Conservation (phyloP, 768 basidiomycete species). For the Pleurotus citrinopileatus region DNA sequence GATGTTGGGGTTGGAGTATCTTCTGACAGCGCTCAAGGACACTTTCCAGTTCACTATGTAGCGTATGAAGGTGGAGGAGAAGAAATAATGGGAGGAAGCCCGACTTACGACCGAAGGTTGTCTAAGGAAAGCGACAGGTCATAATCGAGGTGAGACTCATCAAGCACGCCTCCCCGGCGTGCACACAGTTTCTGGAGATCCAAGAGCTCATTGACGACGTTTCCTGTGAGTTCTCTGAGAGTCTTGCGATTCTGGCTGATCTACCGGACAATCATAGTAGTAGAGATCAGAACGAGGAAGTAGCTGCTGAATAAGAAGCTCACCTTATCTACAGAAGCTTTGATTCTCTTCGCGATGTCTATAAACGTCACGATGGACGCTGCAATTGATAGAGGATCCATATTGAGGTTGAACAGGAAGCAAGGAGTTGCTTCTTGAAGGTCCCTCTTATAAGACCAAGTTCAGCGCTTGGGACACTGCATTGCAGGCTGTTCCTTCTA, state of each 20-base stretch:
- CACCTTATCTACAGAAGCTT: conserved; percentile 5
- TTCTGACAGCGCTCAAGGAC: not conserved
- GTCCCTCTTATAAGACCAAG: no score
- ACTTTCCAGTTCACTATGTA: not conserved
- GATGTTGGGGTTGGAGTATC: not conserved
- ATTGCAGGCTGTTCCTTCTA: no score
- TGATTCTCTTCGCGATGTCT: conserved; percentile 6
- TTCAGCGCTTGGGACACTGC: no score
- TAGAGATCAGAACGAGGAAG: no score
- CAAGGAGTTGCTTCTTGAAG: no score
- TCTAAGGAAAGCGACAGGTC: conserved; percentile 3
- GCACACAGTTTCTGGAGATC: conserved; percentile 4
- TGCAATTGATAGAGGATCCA: conserved; percentile 5
- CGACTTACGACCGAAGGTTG: not conserved
- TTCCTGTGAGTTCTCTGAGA: not conserved
- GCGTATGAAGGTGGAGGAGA: not conserved
- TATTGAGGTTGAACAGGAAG: not conserved
- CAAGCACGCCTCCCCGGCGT: conserved; percentile 1
- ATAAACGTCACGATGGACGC: conserved; percentile 6
- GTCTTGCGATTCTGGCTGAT: conserved; percentile 7
- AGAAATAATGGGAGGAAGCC: not conserved
- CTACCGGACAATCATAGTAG: no score
- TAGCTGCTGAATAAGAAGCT: not conserved
- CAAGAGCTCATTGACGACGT: conserved; percentile 1
- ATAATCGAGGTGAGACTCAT: not conserved